A percentile compares a stretch with the other conserved stretches of the same genome.
These are phyloP conservation scores for Narthecium ossifragum DNA, from an alignment of 106 monocot genomes.

Conservation along the genomic window DNA sequence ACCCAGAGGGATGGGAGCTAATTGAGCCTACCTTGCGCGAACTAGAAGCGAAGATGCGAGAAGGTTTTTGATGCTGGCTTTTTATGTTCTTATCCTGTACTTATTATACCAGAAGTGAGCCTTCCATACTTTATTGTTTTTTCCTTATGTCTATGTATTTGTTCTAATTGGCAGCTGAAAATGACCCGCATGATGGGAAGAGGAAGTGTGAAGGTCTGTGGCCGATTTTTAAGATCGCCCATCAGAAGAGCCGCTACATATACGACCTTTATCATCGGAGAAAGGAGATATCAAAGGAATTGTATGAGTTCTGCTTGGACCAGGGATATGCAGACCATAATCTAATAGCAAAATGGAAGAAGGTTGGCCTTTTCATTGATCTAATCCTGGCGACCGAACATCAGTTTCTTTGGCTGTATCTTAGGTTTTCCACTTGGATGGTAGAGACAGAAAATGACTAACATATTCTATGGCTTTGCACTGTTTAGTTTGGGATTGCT, in stretches of 20 bases:
- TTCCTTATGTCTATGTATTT: too few species aligned
- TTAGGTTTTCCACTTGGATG: too few species aligned
- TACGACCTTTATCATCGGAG: slow-evolving; percentile 81
- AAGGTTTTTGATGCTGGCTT: too few species aligned
- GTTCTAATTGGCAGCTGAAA: slow-evolving; percentile 64
- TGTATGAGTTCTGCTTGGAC: slow-evolving; percentile 89
- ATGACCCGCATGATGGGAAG: slow-evolving; percentile 93
- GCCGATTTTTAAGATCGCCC: slow-evolving; percentile 76
- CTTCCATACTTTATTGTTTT: too few species aligned
- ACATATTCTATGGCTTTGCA: too few species aligned
- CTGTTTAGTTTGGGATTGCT: too few species aligned
- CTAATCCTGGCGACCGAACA: neutral
- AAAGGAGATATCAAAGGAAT: slow-evolving; percentile 85
- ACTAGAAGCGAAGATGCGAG: slow-evolving; percentile 87
- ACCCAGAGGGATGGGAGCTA: slow-evolving; percentile 94
- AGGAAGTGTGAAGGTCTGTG: slow-evolving; percentile 89
- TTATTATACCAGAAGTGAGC: too few species aligned
- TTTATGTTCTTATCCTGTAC: too few species aligned
- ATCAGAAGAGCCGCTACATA: slow-evolving; percentile 86
- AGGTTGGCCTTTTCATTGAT: slow-evolving; percentile 26
- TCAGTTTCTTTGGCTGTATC: neutral
- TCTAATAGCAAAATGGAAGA: slow-evolving; percentile 98
- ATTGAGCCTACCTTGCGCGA: slow-evolving; percentile 93
- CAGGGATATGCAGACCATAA: slow-evolving; percentile 87
- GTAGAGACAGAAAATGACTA: too few species aligned